phyloP scores from a whole-genome alignment of 2,329 filamentous ascomycete genomes.

The Aspergillus thermomutatus region DNA sequence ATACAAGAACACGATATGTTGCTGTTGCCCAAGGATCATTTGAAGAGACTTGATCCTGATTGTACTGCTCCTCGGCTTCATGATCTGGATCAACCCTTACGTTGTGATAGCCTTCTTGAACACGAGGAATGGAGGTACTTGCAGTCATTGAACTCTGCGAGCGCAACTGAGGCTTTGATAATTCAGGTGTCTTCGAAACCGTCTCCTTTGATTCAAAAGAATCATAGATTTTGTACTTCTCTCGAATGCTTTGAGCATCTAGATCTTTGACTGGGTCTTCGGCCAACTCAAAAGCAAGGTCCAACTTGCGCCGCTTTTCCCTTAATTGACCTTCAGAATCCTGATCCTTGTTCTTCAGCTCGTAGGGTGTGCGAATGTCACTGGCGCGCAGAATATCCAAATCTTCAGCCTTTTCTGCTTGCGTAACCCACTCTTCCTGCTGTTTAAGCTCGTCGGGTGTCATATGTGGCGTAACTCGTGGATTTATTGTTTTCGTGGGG shows the following conservation, averaged over 20 bases:
- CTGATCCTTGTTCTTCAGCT: constrained; percentile 17
- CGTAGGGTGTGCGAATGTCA: constrained; percentile 34
- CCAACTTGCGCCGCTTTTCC: constrained; percentile 16
- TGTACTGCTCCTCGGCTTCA: too few species aligned
- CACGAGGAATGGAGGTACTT: neutral
- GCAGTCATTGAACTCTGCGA: neutral
- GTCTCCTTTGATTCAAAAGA: neutral
- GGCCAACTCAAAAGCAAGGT: constrained; percentile 18
- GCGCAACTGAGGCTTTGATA: neutral
- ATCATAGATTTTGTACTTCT: constrained; percentile 16
- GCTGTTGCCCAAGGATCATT: constrained; percentile 4
- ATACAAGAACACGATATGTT: constrained; percentile 37
- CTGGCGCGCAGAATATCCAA: constrained; percentile 33
- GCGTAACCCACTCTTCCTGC: constrained; percentile 3
- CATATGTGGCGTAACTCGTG: neutral
- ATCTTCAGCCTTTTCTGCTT: constrained; percentile 26
- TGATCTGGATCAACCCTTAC: neutral
- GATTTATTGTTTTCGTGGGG: too few species aligned
- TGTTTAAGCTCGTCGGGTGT: neutral
- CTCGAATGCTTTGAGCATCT: constrained; percentile 21
- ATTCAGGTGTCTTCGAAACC: neutral
- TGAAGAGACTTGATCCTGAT: neutral
- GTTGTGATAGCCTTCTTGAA: neutral
- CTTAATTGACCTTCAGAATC: constrained; percentile 16
- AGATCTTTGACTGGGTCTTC: constrained; percentile 11